These are phyloP conservation scores for Iodosphaeria phyllophila DNA, from an alignment of 2,329 filamentous ascomycete genomes.

Conservation along the genomic window DNA sequence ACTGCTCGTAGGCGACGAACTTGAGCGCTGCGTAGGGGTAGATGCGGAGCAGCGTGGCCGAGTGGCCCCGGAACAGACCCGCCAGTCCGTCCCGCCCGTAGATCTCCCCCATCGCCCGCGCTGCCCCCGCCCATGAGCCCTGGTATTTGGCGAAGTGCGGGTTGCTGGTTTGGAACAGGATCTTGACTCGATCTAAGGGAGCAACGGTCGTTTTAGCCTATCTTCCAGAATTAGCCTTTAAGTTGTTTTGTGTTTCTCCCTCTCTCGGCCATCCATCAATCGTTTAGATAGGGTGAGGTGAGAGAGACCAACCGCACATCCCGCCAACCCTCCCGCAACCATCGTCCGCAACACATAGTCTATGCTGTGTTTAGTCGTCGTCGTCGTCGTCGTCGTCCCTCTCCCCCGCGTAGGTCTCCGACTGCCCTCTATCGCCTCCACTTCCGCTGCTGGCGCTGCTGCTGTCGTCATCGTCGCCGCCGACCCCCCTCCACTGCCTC, in stretches of 20 bases:
- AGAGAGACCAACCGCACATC: constrained; percentile 59
- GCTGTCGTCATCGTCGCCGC: too few relatives aligned
- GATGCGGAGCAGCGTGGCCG: constrained; percentile 79
- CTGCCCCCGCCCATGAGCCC: constrained; percentile 70
- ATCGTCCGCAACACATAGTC: constrained; percentile 75
- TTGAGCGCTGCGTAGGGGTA: constrained; percentile 98
- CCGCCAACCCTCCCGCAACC: constrained; percentile 74
- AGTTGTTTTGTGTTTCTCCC: constrained; percentile 5
- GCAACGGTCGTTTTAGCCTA: constrained; percentile 92
- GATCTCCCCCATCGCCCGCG: constrained; percentile 70
- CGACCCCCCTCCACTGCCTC: too few relatives aligned
- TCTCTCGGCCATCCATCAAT: too few relatives aligned
- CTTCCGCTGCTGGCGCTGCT: too few relatives aligned
- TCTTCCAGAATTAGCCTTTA: background rate
- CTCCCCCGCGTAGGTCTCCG: too few relatives aligned
- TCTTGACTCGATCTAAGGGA: constrained; percentile 93
- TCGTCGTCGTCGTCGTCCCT: background rate
- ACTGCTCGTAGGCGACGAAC: constrained; percentile 94
- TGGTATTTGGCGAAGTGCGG: constrained; percentile 88
- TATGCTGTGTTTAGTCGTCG: constrained; percentile 59
- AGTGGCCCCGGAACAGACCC: constrained; percentile 85
- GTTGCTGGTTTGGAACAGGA: constrained; percentile 90
- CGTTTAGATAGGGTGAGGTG: too few relatives aligned
- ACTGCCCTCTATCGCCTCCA: too few relatives aligned
- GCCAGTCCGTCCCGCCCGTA: constrained; percentile 51